Evolutionary conservation across 306 rosid species (phyloP).

Genomic region (Aeschynomene evenia): DNA sequence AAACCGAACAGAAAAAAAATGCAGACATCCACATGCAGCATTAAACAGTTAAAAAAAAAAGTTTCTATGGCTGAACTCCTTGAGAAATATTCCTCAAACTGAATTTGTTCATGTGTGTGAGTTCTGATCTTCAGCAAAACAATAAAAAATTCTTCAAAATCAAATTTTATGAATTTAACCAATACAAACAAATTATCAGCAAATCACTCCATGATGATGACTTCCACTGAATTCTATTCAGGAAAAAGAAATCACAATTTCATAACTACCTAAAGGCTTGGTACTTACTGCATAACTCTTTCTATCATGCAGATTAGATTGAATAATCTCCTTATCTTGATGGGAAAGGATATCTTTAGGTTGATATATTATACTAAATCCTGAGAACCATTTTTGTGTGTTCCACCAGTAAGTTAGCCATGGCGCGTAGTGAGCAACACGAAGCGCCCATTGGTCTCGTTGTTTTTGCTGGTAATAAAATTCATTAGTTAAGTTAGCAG

Average conservation of each 20-base stretch:
- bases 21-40: conserved; percentile 17
- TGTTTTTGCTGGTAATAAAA: conserved; percentile 37
- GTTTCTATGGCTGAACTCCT: neutral
- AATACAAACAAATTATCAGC: conserved; percentile 11
- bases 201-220: neutral
- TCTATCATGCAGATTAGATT: neutral
- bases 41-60: neutral
- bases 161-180: neutral
- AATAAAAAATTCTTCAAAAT: conserved; percentile 11
- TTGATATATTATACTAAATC: neutral
- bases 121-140: conserved; percentile 21
- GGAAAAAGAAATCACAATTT: neutral
- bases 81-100: neutral
- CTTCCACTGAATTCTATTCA: neutral
- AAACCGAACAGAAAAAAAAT: neutral
- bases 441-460: conserved; percentile 72
- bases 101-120: neutral
- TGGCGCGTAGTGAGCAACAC: conserved; percentile 72
- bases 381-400: conserved; percentile 81
- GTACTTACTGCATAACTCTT: conserved; percentile 30
- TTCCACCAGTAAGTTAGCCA: conserved; percentile 97
- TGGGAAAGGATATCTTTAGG: conserved; percentile 27
- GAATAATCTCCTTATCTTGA: conserved; percentile 33
- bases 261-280: conserved; percentile 2
- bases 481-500: conserved; percentile 57